Evolutionary conservation across 2,329 filamentous ascomycete genomes (phyloP), one percentile per base, ranked within the genome.

Genomic region (Xylaria hypoxylon): DNA sequence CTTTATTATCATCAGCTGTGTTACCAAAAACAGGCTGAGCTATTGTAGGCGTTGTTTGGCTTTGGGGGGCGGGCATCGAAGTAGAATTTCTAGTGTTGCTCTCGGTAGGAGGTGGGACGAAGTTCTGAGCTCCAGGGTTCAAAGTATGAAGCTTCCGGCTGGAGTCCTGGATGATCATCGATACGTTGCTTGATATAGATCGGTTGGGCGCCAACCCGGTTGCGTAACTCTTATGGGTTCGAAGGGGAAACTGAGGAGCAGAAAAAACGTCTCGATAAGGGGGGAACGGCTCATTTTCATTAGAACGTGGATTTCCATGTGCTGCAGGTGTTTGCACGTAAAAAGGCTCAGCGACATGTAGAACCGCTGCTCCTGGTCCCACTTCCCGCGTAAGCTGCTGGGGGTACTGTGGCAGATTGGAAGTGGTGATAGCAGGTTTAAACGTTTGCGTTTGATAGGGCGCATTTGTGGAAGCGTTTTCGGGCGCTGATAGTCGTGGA

Each of bases 51-150:
- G 31, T 22, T 22, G 19, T 26, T 38, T n/a, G n/a, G n/a, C n/a
- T n/a, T n/a, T n/a, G 19, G 48, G 51, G 31, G 28, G 17, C 8
- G 5, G 38, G 13, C 15, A 26, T 19, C 19, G 5, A 42, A 24
- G 24, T 35, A 0, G 57, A 50, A 26, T 28, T 61, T 35, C 17
- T 33, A 10, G 44, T 3, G 6, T 24, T 50, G 2, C n/a, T 42
- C 3, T 3, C 5, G 1, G 38, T 10, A 24, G 50, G 56, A 6
- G 59, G 44, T 8, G 70, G 68, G 2, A 62, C 42, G 19, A 72
- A 74, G 38, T 68, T 52, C 51, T 68, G 59, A 26, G 70, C 71
- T 2, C 58, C 44, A 1, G 72, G 71, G 52, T 72, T 72, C 22
- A 71, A 40, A 17, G 35, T 51, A 44, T 19, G 50, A 28, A 1